phyloP scores from a whole-genome alignment of 768 basidiomycete species.

The Clitopilus hobsonii region DNA sequence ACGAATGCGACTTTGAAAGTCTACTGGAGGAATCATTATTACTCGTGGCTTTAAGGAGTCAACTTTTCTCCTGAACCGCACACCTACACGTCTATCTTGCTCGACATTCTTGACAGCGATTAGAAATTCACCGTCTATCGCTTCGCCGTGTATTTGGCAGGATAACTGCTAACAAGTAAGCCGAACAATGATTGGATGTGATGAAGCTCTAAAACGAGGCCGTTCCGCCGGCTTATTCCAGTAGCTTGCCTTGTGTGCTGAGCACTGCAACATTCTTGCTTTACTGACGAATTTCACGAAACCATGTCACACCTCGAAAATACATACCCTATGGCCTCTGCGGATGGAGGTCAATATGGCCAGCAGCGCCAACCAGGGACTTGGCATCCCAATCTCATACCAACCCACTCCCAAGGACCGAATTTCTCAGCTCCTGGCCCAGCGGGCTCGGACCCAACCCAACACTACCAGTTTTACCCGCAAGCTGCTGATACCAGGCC shows the following conservation, averaged over 20 bases:
- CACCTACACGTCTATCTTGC: background rate
- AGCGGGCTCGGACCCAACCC: background rate
- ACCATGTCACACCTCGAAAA: conserved; percentile 8
- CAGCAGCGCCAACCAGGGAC: conserved; percentile 9
- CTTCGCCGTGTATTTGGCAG: background rate
- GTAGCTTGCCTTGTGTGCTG: background rate
- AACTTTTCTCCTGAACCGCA: background rate
- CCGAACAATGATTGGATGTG: background rate
- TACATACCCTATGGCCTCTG: conserved; percentile 10
- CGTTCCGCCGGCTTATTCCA: background rate
- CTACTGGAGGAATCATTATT: background rate
- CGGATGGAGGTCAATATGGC: conserved; percentile 8
- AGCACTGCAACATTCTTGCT: background rate
- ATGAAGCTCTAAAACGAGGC: background rate
- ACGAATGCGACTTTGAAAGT: conserved; percentile 1
- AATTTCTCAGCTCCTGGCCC: conserved; percentile 8
- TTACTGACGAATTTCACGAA: background rate
- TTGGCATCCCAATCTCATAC: conserved; percentile 13
- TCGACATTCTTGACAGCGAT: background rate
- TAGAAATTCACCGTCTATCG: background rate
- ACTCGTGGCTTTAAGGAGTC: background rate
- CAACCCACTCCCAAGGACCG: conserved; percentile 3
- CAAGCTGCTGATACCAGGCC: background rate
- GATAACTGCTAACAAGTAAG: background rate
- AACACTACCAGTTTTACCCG: conserved; percentile 5